Evolutionary conservation across 441 rosid genomes (phyloP).

Genomic region (Macaranga tanarius): DNA sequence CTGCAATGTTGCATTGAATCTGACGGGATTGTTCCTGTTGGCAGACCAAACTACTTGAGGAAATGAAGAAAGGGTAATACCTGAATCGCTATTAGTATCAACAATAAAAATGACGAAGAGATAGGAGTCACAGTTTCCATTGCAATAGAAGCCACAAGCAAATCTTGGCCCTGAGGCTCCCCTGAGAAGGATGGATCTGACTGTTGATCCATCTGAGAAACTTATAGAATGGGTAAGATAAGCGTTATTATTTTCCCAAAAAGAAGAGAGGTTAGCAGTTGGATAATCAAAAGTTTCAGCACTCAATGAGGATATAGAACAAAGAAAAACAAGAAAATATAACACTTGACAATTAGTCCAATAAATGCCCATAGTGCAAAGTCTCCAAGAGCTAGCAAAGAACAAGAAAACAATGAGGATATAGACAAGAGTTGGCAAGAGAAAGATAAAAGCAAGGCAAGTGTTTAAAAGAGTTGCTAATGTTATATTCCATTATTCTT

Average conservation of each 20-base stretch:
- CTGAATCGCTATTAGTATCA: too few species aligned
- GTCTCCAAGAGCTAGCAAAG: background rate
- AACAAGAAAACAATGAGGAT: too few species aligned
- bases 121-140: conserved; percentile 2
- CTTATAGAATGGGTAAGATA: background rate
- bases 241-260: conserved; percentile 16
- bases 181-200: conserved; percentile 20
- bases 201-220: conserved; percentile 21
- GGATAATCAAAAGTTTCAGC: background rate
- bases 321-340: background rate
- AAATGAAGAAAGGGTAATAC: background rate
- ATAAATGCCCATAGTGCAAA: background rate
- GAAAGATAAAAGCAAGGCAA: too few species aligned
- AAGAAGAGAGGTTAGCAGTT: background rate
- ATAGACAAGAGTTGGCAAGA: too few species aligned
- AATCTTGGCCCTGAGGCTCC: conserved; percentile 14
- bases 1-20: background rate
- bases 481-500: too few species aligned
- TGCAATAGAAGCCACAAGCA: conserved; percentile 25
- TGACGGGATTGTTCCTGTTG: conserved; percentile 13
- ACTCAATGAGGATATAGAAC: background rate
- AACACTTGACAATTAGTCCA: background rate
- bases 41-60: conserved; percentile 21
- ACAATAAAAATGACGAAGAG: conserved; percentile 21
- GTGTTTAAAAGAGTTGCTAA: too few species aligned